These are phyloP conservation scores for Colletotrichum aenigma DNA, from an alignment of 2,329 filamentous ascomycete species.

Conservation along the genomic window DNA sequence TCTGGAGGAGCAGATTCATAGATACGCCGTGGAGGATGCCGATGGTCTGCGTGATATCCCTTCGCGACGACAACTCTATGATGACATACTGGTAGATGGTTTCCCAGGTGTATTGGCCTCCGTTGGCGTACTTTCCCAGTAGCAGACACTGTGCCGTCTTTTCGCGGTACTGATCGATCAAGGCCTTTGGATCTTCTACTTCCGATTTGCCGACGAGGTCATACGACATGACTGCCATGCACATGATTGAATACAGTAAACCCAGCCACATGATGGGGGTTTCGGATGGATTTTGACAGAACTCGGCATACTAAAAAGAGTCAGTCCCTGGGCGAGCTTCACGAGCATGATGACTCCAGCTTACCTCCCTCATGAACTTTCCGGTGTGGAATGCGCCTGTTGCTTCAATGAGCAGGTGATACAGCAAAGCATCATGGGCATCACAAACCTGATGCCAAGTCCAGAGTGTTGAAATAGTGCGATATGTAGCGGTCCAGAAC, in stretches of 20 bases:
- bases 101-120: conserved; percentile 45
- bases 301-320: conserved; percentile 42
- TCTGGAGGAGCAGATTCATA: neutral
- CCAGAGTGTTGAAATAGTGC: conserved; percentile 38
- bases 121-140: conserved; percentile 44
- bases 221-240: conserved; percentile 34
- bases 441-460: conserved; percentile 14
- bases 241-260: conserved; percentile 49
- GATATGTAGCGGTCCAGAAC: conserved; percentile 38
- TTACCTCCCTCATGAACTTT: neutral
- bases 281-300: conserved; percentile 42
- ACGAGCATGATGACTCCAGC: neutral
- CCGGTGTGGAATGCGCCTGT: neutral
- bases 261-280: conserved; percentile 49
- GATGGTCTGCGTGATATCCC: neutral
- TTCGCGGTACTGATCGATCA: conserved; percentile 25
- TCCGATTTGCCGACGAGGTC: conserved; percentile 3
- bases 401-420: neutral
- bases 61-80: conserved; percentile 31
- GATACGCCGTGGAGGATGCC: neutral
- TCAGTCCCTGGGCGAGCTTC: neutral
- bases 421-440: neutral
- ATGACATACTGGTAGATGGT: conserved; percentile 38
- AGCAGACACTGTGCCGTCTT: conserved; percentile 40
- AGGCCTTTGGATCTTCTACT: neutral